These are phyloP conservation scores for Trypanosoma cruzi DNA, from an alignment of 208 protist genomes.

Conservation along the genomic window DNA sequence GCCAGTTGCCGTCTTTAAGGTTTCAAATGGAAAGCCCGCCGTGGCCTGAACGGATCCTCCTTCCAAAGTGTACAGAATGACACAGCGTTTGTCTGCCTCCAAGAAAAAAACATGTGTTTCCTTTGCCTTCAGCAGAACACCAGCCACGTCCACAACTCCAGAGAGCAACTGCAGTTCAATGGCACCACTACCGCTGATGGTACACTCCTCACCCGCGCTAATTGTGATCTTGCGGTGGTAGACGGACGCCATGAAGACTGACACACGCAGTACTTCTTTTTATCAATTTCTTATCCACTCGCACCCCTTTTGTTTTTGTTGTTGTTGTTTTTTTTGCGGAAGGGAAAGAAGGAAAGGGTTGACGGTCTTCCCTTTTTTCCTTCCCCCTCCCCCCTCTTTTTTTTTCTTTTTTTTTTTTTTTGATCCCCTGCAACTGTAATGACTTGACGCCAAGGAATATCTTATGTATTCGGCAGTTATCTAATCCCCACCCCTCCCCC, in stretches of 20 bases:
- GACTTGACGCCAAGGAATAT: too few species aligned
- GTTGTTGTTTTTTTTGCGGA: not conserved
- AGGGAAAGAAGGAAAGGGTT: not conserved
- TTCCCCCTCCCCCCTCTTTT: too few species aligned
- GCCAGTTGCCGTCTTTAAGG: slow-evolving; percentile 33
- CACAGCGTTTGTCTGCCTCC: slow-evolving; percentile 31
- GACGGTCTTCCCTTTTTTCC: too few species aligned
- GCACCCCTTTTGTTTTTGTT: not conserved
- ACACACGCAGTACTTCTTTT: too few species aligned
- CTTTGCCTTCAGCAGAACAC: slow-evolving; percentile 60
- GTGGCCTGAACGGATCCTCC: slow-evolving; percentile 52
- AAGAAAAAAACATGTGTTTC: slow-evolving; percentile 54
- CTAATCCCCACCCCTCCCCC: too few species aligned
- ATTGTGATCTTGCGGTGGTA: slow-evolving; percentile 54
- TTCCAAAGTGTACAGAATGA: slow-evolving; percentile 74
- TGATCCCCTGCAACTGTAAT: too few species aligned
- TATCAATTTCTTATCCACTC: too few species aligned
- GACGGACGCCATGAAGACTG: slow-evolving; percentile 41
- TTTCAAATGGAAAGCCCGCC: slow-evolving; percentile 46
- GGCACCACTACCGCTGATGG: slow-evolving; percentile 44
- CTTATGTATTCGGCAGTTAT: too few species aligned
- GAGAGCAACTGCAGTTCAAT: slow-evolving; percentile 55
- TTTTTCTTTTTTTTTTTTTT: too few species aligned
- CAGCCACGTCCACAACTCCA: slow-evolving; percentile 76
- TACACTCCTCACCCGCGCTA: slow-evolving; percentile 81